These are phyloP conservation scores for Actinomortierella wolfii DNA, from an alignment of 371 early-diverging fungal species.

Conservation along the genomic window DNA sequence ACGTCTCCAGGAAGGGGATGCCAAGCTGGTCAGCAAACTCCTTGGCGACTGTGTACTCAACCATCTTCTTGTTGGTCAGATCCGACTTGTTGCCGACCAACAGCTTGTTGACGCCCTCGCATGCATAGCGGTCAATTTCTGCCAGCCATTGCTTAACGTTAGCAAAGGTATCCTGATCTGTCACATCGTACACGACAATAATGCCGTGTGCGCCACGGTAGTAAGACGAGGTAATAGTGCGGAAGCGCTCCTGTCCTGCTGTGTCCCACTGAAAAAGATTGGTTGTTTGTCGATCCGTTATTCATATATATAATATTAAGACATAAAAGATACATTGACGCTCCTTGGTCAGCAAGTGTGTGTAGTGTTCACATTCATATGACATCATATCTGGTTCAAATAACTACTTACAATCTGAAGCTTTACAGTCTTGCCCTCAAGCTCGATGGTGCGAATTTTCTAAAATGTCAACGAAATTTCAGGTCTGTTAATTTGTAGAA, in stretches of 20 bases:
- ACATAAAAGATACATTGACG: too few relatives aligned
- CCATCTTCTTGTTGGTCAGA: slow-evolving; percentile 87
- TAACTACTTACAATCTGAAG: slow-evolving; percentile 88
- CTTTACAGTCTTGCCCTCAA: slow-evolving; percentile 98
- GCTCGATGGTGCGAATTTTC: slow-evolving; percentile 99
- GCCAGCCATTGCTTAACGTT: slow-evolving; percentile 95
- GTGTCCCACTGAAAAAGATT: slow-evolving; percentile 89
- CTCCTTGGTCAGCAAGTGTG: not conserved
- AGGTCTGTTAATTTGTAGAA: slow-evolving; percentile 1
- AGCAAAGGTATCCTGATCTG: slow-evolving; percentile 94
- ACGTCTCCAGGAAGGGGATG: slow-evolving; percentile 93
- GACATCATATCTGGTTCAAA: too few relatives aligned
- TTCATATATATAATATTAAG: too few relatives aligned
- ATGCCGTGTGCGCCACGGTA: slow-evolving; percentile 99
- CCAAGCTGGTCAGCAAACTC: slow-evolving; percentile 86
- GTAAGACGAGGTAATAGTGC: slow-evolving; percentile 98
- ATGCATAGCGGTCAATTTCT: slow-evolving; percentile 97
- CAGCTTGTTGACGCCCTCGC: slow-evolving; percentile 91
- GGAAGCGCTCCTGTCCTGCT: slow-evolving; percentile 99
- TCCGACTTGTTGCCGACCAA: slow-evolving; percentile 99
- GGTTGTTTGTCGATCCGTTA: too few relatives aligned
- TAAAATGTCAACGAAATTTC: too few relatives aligned
- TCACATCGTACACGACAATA: slow-evolving; percentile 98
- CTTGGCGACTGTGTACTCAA: slow-evolving; percentile 76
- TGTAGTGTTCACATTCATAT: not conserved